phyloP scores from a whole-genome alignment of 2,329 filamentous ascomycete species.

The Chaetomiaceae sp. region DNA sequence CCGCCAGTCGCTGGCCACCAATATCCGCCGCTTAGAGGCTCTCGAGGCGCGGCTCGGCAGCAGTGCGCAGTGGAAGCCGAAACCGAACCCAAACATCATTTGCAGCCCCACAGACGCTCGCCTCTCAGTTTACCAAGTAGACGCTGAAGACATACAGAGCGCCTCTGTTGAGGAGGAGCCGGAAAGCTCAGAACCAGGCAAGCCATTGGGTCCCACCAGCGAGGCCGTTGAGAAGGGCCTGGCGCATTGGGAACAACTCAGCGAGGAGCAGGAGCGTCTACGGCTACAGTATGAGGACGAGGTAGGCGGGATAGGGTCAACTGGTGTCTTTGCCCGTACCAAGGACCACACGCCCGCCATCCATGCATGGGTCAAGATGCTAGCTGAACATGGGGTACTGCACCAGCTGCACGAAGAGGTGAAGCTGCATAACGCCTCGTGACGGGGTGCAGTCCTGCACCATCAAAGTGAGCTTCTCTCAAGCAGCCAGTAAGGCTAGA shows the following conservation, averaged over 20 bases:
- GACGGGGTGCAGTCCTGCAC: neutral
- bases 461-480: too few relatives aligned
- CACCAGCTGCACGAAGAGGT: constrained; percentile 32
- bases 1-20: constrained; percentile 39
- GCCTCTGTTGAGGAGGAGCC: neutral
- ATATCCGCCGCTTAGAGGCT: constrained; percentile 34
- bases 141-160: constrained; percentile 5
- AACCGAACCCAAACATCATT: neutral
- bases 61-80: neutral
- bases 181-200: neutral
- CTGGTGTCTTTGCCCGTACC: constrained; percentile 38
- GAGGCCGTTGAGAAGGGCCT: neutral
- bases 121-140: constrained; percentile 11
- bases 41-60: constrained; percentile 31
- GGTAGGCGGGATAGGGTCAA: constrained; percentile 30
- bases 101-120: neutral
- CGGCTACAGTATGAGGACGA: constrained; percentile 17
- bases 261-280: constrained; percentile 8
- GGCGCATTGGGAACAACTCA: constrained; percentile 4
- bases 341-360: constrained; percentile 66
- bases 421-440: neutral
- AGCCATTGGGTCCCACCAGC: neutral
- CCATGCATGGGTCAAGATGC: constrained; percentile 60
- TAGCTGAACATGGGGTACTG: constrained; percentile 62
- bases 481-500: too few relatives aligned